phyloP scores from a whole-genome alignment of 352 stramenopile genomes.

The Pythium sukuiense region DNA sequence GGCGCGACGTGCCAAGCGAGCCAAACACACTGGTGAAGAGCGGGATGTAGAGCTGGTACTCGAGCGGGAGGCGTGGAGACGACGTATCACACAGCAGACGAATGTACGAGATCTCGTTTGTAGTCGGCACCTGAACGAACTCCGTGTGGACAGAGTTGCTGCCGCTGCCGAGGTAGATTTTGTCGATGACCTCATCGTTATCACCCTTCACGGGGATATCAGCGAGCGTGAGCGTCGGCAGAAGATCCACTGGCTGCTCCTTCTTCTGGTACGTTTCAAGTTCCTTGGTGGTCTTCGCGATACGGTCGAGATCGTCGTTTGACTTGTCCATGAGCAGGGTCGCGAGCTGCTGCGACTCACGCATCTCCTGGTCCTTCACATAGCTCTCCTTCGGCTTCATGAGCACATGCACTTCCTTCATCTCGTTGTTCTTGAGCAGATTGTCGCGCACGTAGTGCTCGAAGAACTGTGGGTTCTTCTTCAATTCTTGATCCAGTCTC shows the following conservation, averaged over 20 bases:
- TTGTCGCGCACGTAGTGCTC: slow-evolving; percentile 58
- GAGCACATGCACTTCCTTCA: slow-evolving; percentile 65
- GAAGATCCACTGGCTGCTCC: slow-evolving; percentile 62
- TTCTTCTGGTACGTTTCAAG: slow-evolving; percentile 70
- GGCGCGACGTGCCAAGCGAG: slow-evolving; percentile 65
- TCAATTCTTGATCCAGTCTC: slow-evolving; percentile 62
- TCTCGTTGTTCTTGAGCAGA: slow-evolving; percentile 42
- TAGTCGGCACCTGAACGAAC: slow-evolving; percentile 73
- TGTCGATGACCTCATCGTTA: slow-evolving; percentile 53
- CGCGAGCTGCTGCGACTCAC: slow-evolving; percentile 50
- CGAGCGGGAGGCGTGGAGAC: slow-evolving; percentile 39
- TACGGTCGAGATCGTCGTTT: slow-evolving; percentile 57
- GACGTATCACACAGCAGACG: slow-evolving; percentile 68
- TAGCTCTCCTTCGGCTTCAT: slow-evolving; percentile 72
- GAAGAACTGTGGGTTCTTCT: slow-evolving; percentile 60
- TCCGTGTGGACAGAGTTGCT: slow-evolving; percentile 28
- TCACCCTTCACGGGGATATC: slow-evolving; percentile 60
- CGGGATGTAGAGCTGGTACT: slow-evolving; percentile 67
- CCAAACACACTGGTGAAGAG: slow-evolving; percentile 74
- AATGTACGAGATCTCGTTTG: slow-evolving; percentile 84
- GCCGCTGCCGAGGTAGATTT: slow-evolving; percentile 28
- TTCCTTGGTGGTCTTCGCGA: slow-evolving; percentile 41
- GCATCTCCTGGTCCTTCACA: slow-evolving; percentile 55
- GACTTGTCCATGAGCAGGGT: slow-evolving; percentile 41
- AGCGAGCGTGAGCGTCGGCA: slow-evolving; percentile 67